Base-by-base conservation (phyloP, 768 basidiomycete species). In the Trametes meyenii region DNA sequence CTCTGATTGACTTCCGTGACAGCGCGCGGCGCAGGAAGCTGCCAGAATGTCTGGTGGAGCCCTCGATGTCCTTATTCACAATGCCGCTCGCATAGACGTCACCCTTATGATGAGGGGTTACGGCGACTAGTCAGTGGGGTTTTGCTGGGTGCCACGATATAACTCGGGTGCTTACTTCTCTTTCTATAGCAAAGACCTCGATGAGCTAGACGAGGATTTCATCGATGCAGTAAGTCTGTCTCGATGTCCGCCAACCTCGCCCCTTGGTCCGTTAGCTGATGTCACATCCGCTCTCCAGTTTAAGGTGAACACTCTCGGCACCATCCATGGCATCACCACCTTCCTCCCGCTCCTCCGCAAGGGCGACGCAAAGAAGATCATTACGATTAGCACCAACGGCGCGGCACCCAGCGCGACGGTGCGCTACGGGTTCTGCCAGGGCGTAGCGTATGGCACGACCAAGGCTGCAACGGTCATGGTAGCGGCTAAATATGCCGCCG, bases 261-360 rank as follows among this genome's bases (percentile, higher is more conserved):
- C 8, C 3, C 29, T n/a, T n/a, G n/a, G n/a, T n/a, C n/a, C n/a
- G n/a, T n/a, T n/a, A n/a, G n/a, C n/a, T n/a, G n/a, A n/a, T n/a
- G n/a, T n/a, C n/a, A n/a, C n/a, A n/a, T 8, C 8, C 29, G 42
- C 39, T 50, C 49, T 24, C 5, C 58, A 74, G 72, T 74, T 72
- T 61, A 65, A 71, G 21, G 65, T 71, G 29, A 80, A 81, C 66
- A 71, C 74, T 26, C 53, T 76, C 45, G 77, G 76, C n/a, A 67
- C 71, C 16, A 66, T 78, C 24, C 70, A 72, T 62, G 70, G 73
- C 14, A 74, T 72, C 58, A 71, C 75, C 55, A 67, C 67, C 2
- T 76, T 80, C 70, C 70, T 81, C 14, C 78, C 79, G 3, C 70
- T 80, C 13, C 68, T 80, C 21, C 62, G 64, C 33, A 67, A 70